phyloP scores from a whole-genome alignment of 106 monocot genomes.

The Acanthochlamys bracteata region DNA sequence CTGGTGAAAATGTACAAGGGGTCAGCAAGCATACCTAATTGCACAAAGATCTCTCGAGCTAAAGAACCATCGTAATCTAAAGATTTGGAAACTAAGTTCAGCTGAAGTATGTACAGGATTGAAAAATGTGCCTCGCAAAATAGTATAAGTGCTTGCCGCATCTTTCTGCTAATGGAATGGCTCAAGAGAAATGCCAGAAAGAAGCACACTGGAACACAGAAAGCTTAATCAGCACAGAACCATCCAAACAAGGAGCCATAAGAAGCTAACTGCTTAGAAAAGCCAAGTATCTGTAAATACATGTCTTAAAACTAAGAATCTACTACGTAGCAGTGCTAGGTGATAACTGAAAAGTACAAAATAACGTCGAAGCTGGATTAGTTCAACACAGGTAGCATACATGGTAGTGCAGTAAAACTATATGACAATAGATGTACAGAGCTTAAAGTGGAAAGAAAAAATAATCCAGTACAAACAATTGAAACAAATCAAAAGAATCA shows the following conservation, averaged over 20 bases:
- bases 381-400: too few species aligned
- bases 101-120: slow-evolving; percentile 74
- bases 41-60: slow-evolving; percentile 45
- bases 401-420: too few species aligned
- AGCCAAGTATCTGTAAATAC: background rate
- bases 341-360: background rate
- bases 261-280: too few species aligned
- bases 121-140: slow-evolving; percentile 87
- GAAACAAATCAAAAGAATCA: too few species aligned
- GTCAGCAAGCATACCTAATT: slow-evolving; percentile 44
- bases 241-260: too few species aligned
- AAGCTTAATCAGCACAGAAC: background rate
- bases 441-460: too few species aligned
- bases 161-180: slow-evolving; percentile 55
- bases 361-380: background rate
- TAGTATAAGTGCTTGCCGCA: slow-evolving; percentile 67
- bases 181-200: slow-evolving; percentile 77
- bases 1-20: too few species aligned
- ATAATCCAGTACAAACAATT: too few species aligned
- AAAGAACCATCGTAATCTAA: slow-evolving; percentile 48
- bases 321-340: background rate
- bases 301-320: background rate
- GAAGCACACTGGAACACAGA: slow-evolving; percentile 61
- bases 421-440: too few species aligned
- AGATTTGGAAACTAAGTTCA: slow-evolving; percentile 61